phyloP scores from a whole-genome alignment of 164 flowering plant genomes.

The Litsea cubeba region DNA sequence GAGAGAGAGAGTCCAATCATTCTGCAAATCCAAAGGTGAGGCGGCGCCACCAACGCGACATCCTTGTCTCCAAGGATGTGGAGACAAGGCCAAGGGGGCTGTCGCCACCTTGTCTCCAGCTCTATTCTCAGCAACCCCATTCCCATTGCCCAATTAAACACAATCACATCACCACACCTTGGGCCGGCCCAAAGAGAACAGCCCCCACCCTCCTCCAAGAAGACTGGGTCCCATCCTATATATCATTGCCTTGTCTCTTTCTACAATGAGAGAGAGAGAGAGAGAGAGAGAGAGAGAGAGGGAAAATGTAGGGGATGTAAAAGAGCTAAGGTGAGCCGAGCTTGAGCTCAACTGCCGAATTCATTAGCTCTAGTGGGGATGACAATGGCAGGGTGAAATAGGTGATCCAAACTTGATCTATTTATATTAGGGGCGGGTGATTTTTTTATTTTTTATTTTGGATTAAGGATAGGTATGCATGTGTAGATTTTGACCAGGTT shows the following conservation, averaged over 20 bases:
- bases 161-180: not conserved
- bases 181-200: conserved; percentile 44
- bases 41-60: conserved; percentile 50
- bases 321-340: too few species aligned
- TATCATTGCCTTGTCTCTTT: not conserved
- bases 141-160: not conserved
- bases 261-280: not conserved
- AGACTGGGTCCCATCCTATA: not conserved
- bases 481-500: too few species aligned
- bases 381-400: conserved; percentile 26
- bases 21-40: conserved; percentile 55
- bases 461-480: too few species aligned
- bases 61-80: not conserved
- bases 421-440: too few species aligned
- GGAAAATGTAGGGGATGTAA: not conserved
- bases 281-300: not conserved
- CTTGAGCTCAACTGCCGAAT: too few species aligned
- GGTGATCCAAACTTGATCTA: conserved; percentile 29
- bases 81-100: conserved; percentile 13
- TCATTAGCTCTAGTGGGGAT: too few species aligned
- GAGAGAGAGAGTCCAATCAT: conserved; percentile 28
- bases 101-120: conserved; percentile 11
- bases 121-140: not conserved
- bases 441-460: too few species aligned
- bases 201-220: conserved; percentile 9